Base-by-base conservation (phyloP, 768 basidiomycete genomes). In the Pulveroboletus ravenelii region DNA sequence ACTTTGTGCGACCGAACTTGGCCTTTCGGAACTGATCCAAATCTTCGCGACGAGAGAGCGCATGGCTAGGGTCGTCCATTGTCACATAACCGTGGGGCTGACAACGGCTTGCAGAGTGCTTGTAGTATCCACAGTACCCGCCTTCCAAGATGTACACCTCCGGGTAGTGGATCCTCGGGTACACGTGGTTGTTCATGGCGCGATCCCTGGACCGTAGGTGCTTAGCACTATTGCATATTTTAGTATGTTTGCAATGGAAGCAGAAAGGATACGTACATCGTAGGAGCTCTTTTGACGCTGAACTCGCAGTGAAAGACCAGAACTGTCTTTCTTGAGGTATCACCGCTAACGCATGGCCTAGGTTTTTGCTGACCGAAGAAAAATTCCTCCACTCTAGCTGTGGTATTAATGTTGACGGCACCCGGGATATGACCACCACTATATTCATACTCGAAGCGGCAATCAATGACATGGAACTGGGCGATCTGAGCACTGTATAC, bases 231-330 rank as follows among this genome's bases (percentile, higher is more conserved):
- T 20, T 12, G 40, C 30, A 45, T 12, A 31, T 41, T 35, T 62
- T 34, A 60, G 45, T 32, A 38, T 32, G 30, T 7, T 27, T 23
- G 32, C 6, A 44, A 54, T 17, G 17, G 29, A 29, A 5, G 23
- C 13, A 50, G 40, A 39, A 20, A 38, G 38, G 48, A 50, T 15
- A 46, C 78, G 83, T 66, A 94, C 94, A 95, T 92, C 9, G 95
- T 95, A 2, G 96, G 96, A 1, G 93, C 96, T 38, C 96, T 78
- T 71, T 96, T 96, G 15, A 81, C 86, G 56, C 90, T 93, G 64
- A 97, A 97, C 70, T 99, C 96, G 74, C 96, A 99, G 64, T 99
- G 96, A 77, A 99, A 98, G 41, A 99, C 78, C 37, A 98, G 71
- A 30, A 98, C 73, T 1, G 87, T 93, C 72, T 94, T 94, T 68